Evolutionary conservation across 169 alveolate genomes (phyloP), one percentile per base, ranked within the genome.

Genomic region (Plasmodium billcollinsi): DNA sequence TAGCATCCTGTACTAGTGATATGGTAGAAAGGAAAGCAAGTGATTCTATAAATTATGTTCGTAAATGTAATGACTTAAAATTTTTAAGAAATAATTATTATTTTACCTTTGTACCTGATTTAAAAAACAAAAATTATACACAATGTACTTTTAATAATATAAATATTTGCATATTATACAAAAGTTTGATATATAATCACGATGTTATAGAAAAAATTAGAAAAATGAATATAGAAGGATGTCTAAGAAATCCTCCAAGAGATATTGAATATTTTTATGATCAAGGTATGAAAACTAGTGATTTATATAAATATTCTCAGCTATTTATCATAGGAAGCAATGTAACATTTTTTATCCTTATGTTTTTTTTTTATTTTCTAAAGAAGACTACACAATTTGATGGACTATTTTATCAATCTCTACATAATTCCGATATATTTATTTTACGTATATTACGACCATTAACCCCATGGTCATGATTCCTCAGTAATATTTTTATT

Each of bases 301-400:
- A 78, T 45, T 66, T 78, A 71, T 78, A 78, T 58, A 78, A 78
- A 52, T 78, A 78, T 58, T 65, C 89, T 24, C 78, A 78, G 54
- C 50, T 78, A 18, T 78, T 78, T 78, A 78, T 65, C 12, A 66
- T 78, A 29, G 89, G 89, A n/a, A 78, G 89, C n/a, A 78, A 63
- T 47, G 89, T 78, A 39, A 78, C 76, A 9, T 78, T 78, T 66
- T 69, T 33, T 21, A 21, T 78, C 58, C 58, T 78, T 24, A 78
- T 78, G 72, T 78, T 67, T 45, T 78, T 78, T 66, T 78, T 78
- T 29, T 78, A 39, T 24, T 78, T 78, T 78, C 56, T 78, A 8
- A 78, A 78, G 54, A 67, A 70, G 20, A 78, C 89, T 15, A 78
- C 89, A n/a, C 89, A 78, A 70, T 78, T 78, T 59, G 89, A 78